A percentile compares a stretch with the other conserved stretches of the same genome.
phyloP scores from a whole-genome alignment of 2,329 filamentous ascomycete genomes.

The Grosmannia clavigera region DNA sequence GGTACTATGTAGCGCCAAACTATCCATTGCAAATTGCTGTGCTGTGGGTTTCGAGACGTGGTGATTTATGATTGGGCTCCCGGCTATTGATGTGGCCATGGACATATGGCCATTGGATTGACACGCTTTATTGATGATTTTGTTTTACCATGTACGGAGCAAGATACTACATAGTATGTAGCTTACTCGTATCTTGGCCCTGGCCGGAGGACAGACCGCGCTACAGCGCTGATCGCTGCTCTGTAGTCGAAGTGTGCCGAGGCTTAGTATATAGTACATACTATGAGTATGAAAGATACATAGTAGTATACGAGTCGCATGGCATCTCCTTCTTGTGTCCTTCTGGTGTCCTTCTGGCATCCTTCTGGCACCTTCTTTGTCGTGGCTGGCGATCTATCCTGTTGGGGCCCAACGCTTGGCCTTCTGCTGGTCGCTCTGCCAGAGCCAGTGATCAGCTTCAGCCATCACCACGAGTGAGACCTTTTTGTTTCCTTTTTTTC shows the following conservation, averaged over 20 bases:
- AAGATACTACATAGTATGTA: no score
- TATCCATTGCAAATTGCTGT: not conserved
- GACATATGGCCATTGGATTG: not conserved
- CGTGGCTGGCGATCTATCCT: no score
- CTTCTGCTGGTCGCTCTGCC: no score
- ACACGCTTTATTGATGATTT: not conserved
- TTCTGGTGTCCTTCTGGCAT: no score
- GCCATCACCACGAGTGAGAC: not conserved
- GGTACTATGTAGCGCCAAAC: not conserved
- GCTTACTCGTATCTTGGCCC: not conserved
- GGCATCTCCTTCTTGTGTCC: no score
- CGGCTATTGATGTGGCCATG: not conserved
- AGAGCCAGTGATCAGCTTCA: not conserved
- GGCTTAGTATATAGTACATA: no score
- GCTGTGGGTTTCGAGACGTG: slow-evolving; percentile 11
- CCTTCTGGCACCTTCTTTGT: no score
- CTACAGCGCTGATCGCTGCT: not conserved
- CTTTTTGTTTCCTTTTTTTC: not conserved
- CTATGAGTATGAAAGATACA: no score
- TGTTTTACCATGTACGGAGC: not conserved
- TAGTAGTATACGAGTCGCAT: no score
- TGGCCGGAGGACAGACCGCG: not conserved
- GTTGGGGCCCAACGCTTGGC: no score
- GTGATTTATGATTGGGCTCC: slow-evolving; percentile 10
- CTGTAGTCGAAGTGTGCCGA: no score